A percentile compares a stretch with the other conserved stretches of the same genome.
Conservation (phyloP, 192 early-diverging fungal species). For the Umbelopsis ramanniana region DNA sequence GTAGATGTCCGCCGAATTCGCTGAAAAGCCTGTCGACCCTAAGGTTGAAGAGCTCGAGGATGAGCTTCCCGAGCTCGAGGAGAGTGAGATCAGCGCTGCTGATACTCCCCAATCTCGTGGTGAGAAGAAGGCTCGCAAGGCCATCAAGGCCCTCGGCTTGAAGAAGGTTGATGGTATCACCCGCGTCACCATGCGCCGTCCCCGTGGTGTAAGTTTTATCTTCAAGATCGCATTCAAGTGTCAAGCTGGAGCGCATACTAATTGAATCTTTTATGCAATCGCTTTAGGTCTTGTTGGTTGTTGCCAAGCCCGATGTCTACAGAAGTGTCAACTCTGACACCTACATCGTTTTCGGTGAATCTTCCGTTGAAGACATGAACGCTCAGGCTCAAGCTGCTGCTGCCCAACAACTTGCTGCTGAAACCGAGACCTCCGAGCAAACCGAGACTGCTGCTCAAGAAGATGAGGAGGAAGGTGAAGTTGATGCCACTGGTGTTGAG, state of each 20-base stretch:
- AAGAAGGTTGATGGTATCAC: slow-evolving; percentile 84
- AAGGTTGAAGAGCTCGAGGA: slow-evolving; percentile 34
- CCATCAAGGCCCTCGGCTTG: slow-evolving; percentile 89
- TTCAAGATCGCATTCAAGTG: neutral
- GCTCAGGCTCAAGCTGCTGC: slow-evolving; percentile 75
- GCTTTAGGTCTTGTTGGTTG: slow-evolving; percentile 76
- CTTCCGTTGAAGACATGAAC: slow-evolving; percentile 84
- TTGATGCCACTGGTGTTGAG: slow-evolving; percentile 84
- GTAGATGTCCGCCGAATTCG: slow-evolving; percentile 36
- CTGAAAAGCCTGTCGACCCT: slow-evolving; percentile 37
- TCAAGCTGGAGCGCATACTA: neutral
- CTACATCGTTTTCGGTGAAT: slow-evolving; percentile 97
- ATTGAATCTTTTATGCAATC: neutral
- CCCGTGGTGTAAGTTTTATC: slow-evolving; percentile 63
- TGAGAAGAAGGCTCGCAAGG: slow-evolving; percentile 98
- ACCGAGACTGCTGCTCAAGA: slow-evolving; percentile 51
- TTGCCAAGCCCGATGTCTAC: slow-evolving; percentile 92
- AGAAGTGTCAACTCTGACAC: slow-evolving; percentile 87
- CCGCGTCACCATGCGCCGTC: slow-evolving; percentile 88
- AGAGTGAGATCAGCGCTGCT: slow-evolving; percentile 30
- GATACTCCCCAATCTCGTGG: slow-evolving; percentile 68
- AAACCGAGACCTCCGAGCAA: slow-evolving; percentile 49
- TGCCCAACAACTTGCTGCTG: slow-evolving; percentile 47
- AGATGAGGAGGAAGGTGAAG: slow-evolving; percentile 76
- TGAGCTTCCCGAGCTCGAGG: slow-evolving; percentile 47